phyloP scores from a whole-genome alignment of 495 filamentous ascomycete genomes.

The Aspergillus saccharolyticus region DNA sequence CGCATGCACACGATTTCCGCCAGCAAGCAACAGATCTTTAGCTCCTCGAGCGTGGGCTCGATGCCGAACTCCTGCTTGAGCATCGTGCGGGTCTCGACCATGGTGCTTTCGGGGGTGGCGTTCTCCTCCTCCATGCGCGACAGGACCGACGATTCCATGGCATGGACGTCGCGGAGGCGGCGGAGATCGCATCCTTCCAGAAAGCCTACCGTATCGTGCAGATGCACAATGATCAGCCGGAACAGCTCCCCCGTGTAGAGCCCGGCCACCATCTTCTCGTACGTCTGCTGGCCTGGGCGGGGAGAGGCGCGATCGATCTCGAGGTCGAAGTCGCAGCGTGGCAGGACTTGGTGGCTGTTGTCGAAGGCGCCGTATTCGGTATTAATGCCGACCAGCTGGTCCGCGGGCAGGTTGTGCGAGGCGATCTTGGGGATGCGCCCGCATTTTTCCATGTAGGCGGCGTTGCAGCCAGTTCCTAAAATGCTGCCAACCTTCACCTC shows the following conservation, averaged over 20 bases:
- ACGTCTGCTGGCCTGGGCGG: constrained; percentile 41
- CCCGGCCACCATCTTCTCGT: constrained; percentile 47
- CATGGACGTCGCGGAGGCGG: constrained; percentile 60
- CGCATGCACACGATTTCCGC: constrained; percentile 85
- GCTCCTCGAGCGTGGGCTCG: constrained; percentile 58
- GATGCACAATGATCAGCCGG: constrained; percentile 34
- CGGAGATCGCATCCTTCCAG: constrained; percentile 44
- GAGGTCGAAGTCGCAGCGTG: constrained; percentile 42
- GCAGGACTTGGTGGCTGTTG: constrained; percentile 80
- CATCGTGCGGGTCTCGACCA: constrained; percentile 55
- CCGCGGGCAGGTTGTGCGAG: constrained; percentile 71
- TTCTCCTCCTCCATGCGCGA: constrained; percentile 71
- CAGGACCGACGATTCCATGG: constrained; percentile 75
- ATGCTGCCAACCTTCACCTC: constrained; percentile 88
- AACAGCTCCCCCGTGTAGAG: constrained; percentile 46
- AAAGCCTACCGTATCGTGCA: constrained; percentile 28
- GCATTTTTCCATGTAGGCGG: constrained; percentile 88
- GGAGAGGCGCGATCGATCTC: constrained; percentile 37
- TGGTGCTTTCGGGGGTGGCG: constrained; percentile 20
- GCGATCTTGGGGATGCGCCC: constrained; percentile 81
- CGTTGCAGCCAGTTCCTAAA: constrained; percentile 94
- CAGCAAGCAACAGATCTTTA: constrained; percentile 72
- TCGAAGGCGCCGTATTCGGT: constrained; percentile 98
- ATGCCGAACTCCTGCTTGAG: constrained; percentile 68
- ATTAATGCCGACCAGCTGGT: constrained; percentile 87